These are phyloP conservation scores for Sclerotinia nivalis DNA, from an alignment of 2,329 filamentous ascomycete species.

Conservation along the genomic window DNA sequence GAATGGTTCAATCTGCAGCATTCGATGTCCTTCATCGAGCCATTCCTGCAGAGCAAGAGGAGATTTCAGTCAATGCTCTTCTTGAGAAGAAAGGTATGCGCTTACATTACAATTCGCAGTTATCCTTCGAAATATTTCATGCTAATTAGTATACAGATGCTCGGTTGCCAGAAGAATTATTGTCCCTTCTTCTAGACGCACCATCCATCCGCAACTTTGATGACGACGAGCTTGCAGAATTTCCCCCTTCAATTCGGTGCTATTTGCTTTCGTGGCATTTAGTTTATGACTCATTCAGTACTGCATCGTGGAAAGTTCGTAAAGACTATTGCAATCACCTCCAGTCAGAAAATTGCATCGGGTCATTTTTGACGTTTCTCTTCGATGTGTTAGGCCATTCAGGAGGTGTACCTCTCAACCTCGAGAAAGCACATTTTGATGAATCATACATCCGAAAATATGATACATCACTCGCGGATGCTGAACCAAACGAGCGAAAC, in stretches of 20 bases:
- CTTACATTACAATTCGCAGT: background rate
- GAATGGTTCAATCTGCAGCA: slow-evolving; percentile 74
- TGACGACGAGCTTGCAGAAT: slow-evolving; percentile 64
- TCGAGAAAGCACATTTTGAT: slow-evolving; percentile 67
- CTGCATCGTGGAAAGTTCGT: slow-evolving; percentile 78
- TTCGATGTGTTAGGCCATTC: slow-evolving; percentile 85
- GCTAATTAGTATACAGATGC: slow-evolving; percentile 50
- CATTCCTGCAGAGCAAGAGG: slow-evolving; percentile 76
- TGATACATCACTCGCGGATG: slow-evolving; percentile 53
- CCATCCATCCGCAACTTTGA: slow-evolving; percentile 69
- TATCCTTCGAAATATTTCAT: background rate
- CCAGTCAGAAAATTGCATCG: slow-evolving; percentile 69
- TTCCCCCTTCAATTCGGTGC: slow-evolving; percentile 69
- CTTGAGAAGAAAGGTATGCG: slow-evolving; percentile 63
- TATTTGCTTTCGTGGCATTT: slow-evolving; percentile 90
- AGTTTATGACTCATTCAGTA: slow-evolving; percentile 80
- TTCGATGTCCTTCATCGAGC: slow-evolving; percentile 78
- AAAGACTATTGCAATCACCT: slow-evolving; percentile 78
- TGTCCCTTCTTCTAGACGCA: slow-evolving; percentile 79
- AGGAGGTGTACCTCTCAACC: slow-evolving; percentile 69
- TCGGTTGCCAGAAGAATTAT: slow-evolving; percentile 76
- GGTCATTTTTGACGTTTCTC: slow-evolving; percentile 71
- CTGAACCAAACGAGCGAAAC: slow-evolving; percentile 67
- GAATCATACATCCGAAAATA: slow-evolving; percentile 57
- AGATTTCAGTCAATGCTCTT: slow-evolving; percentile 75